Base-by-base conservation (phyloP, 73 alveolate genomes). In the Blepharisma japonicum region DNA sequence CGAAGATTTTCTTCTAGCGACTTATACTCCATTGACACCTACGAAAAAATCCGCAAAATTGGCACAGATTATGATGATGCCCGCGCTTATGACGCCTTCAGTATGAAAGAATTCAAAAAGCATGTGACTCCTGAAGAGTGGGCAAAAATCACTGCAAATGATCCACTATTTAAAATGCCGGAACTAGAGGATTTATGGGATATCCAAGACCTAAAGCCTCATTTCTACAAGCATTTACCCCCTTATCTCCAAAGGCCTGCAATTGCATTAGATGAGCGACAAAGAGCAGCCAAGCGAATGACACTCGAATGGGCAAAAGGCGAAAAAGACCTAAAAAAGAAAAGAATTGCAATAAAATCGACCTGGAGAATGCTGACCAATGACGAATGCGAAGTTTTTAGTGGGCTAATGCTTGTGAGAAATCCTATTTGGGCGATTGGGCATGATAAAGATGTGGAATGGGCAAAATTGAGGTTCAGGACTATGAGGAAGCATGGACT, bases 221-320 rank as follows among this genome's bases (percentile, higher is more conserved):
- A 61, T 39, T 61, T 61, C 74, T 39, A 61, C 4, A n/a, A 61
- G 14, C 11, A n/a, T 61, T 25, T 61, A 18, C 74, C 74, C 0
- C 74, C 74, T 61, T 9, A 61, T 61, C 46, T 61, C 2, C 11
- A n/a, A 25, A 61, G 74, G 23, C 74, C 74, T 18, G 74, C 74
- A 25, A 20, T 61, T 0, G n/a, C 23, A 9, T 25, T 61, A 20
- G 38, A 14, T 14, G 74, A 61, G 47, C 14, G 74, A 25, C 74
- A 61, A 61, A 61, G 74, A 61, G 74, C 74, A 61, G 74, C 74
- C 18, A 61, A 61, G 23, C 39, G 46, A 25, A 61, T 61, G 74
- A 61, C 74, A n/a, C 47, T 61, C 47, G 74, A 61, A 39, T 61
- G 23, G 18, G 23, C 23, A n/a, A 61, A 61, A 25, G 23, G 18